phyloP scores from a whole-genome alignment of 1,284 basidiomycete species.

The Apiotrichum akiyoshidainum region DNA sequence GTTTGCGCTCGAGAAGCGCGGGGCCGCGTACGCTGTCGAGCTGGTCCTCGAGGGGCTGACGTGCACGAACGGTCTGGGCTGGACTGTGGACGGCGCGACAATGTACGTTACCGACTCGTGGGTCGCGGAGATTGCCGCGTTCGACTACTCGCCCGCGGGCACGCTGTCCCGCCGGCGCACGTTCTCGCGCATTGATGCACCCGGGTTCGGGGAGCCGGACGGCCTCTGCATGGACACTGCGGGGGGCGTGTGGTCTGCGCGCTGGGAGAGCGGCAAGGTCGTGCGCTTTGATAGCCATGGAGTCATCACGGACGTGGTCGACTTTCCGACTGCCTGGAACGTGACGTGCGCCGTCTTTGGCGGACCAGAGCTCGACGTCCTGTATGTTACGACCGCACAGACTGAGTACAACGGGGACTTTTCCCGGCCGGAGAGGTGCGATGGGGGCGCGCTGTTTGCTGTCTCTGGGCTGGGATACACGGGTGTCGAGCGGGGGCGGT shows the following conservation, averaged over 20 bases:
- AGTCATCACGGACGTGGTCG: conserved; percentile 16
- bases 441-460: conserved; percentile 27
- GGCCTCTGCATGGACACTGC: conserved; percentile 25
- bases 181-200: conserved; percentile 13
- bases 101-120: conserved; percentile 32
- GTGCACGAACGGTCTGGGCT: conserved; percentile 30
- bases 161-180: conserved; percentile 13
- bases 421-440: conserved; percentile 14
- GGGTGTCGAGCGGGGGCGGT: conserved; percentile 29
- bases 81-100: conserved; percentile 19
- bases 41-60: conserved; percentile 22
- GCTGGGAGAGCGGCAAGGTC: conserved; percentile 25
- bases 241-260: conserved; percentile 25
- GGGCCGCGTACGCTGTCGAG: background rate
- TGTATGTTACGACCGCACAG: conserved; percentile 30
- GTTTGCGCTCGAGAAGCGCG: conserved; percentile 9
- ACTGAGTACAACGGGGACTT: conserved; percentile 16
- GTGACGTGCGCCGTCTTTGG: conserved; percentile 33
- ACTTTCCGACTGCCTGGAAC: conserved; percentile 25
- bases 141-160: conserved; percentile 24
- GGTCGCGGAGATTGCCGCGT: conserved; percentile 21
- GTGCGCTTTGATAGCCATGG: conserved; percentile 19
- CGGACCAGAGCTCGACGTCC: conserved; percentile 27
- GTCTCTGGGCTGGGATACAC: conserved; percentile 25
- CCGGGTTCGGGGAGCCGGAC: conserved; percentile 17